Evolutionary conservation across 2,329 filamentous ascomycete genomes (phyloP).

Genomic region (Venturiaceae sp.): DNA sequence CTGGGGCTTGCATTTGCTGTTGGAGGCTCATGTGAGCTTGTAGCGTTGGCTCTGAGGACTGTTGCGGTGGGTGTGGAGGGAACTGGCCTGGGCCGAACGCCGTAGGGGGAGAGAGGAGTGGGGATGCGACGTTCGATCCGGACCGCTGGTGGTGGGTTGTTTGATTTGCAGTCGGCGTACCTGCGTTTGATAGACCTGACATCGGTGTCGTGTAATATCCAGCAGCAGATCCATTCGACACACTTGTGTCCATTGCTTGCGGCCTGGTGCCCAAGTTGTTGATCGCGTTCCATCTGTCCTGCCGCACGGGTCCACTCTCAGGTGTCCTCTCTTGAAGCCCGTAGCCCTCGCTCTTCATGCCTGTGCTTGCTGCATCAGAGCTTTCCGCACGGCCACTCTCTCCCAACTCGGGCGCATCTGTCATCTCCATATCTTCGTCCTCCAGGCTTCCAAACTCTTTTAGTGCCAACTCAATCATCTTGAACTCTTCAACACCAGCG

Average conservation of each 20-base stretch:
- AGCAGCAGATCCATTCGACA: background rate
- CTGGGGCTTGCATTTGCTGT: background rate
- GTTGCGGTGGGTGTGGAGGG: slow-evolving; percentile 1
- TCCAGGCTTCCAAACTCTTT: slow-evolving; percentile 25
- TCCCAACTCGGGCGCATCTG: slow-evolving; percentile 15
- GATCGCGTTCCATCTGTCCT: slow-evolving; percentile 30
- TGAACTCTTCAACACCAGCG: slow-evolving; percentile 48
- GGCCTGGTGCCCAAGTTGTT: slow-evolving; percentile 19
- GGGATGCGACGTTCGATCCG: background rate
- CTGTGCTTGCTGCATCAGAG: slow-evolving; percentile 9
- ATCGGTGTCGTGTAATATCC: background rate
- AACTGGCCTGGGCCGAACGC: background rate
- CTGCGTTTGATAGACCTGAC: background rate
- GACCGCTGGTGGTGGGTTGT: background rate
- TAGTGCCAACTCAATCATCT: slow-evolving; percentile 26
- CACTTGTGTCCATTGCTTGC: background rate
- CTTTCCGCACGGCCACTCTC: background rate
- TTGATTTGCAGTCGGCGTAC: background rate
- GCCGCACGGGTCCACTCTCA: slow-evolving; percentile 12
- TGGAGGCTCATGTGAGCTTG: background rate
- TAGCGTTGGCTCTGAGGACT: background rate
- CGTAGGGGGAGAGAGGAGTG: background rate
- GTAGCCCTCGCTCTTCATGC: slow-evolving; percentile 21
- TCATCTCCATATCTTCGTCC: slow-evolving; percentile 26
- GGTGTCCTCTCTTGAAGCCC: slow-evolving; percentile 11